These are phyloP conservation scores for Butyriboletus loyo DNA, from an alignment of 768 basidiomycete species.

Conservation along the genomic window DNA sequence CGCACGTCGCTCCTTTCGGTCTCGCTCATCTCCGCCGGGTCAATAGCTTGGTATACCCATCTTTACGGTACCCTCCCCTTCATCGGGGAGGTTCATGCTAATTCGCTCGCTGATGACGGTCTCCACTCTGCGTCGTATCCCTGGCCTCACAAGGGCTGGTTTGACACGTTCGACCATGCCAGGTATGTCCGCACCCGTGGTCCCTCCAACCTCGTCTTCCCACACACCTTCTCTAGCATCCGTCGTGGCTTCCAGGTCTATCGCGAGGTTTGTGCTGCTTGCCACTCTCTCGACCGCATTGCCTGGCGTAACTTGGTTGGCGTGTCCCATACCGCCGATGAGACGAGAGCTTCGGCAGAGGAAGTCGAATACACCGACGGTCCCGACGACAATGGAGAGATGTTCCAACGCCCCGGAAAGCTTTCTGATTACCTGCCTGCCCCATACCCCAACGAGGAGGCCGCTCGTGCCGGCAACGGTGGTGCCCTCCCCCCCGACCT, in stretches of 20 bases:
- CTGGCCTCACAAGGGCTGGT: constrained; percentile 84
- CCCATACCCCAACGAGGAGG: constrained; percentile 97
- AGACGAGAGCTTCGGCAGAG: constrained; percentile 88
- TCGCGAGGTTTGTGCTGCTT: constrained; percentile 98
- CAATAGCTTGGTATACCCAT: constrained; percentile 95
- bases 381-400: constrained; percentile 91
- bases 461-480: constrained; percentile 88
- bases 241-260: constrained; percentile 96
- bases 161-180: constrained; percentile 95
- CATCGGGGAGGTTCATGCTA: constrained; percentile 88
- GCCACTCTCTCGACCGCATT: constrained; percentile 98
- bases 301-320: constrained; percentile 99
- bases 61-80: constrained; percentile 90
- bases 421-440: constrained; percentile 94
- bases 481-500: constrained; percentile 98
- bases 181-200: constrained; percentile 55
- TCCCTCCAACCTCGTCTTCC: constrained; percentile 8
- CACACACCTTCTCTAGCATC: constrained; percentile 52
- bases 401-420: constrained; percentile 99
- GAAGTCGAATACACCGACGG: constrained; percentile 97
- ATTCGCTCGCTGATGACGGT: constrained; percentile 89
- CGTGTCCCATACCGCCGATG: constrained; percentile 92
- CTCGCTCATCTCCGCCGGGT: constrained; percentile 76
- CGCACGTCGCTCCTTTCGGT: constrained; percentile 73
- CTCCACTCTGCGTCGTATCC: constrained; percentile 85